A percentile compares a stretch with the other conserved stretches of the same genome.
phyloP scores from a whole-genome alignment of 164 flowering plant species.

The Dillenia suffruticosa region DNA sequence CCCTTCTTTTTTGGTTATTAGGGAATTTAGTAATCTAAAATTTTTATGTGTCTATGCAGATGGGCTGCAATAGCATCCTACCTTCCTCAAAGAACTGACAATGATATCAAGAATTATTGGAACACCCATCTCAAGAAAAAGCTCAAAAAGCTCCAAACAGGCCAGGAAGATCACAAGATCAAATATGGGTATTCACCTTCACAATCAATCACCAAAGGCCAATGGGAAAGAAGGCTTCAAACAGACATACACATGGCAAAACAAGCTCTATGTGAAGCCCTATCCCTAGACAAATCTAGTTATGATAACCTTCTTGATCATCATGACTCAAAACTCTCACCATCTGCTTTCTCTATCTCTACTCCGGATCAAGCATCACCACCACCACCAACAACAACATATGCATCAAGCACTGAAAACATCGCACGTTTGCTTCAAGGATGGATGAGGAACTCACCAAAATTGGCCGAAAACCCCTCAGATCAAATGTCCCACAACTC shows the following conservation, averaged over 20 bases:
- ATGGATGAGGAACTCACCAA: slow-evolving; percentile 52
- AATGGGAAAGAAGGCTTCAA: slow-evolving; percentile 96
- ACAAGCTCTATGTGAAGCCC: slow-evolving; percentile 76
- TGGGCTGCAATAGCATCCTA: slow-evolving; percentile 98
- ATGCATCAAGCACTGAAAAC: slow-evolving; percentile 75
- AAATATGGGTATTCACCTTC: slow-evolving; percentile 30
- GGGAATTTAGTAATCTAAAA: not conserved
- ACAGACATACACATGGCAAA: slow-evolving; percentile 80
- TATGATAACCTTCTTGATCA: no score
- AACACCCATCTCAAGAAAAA: slow-evolving; percentile 85
- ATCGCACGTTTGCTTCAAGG: slow-evolving; percentile 61
- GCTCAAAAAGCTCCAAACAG: slow-evolving; percentile 47
- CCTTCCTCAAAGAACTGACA: slow-evolving; percentile 84
- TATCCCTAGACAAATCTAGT: slow-evolving; percentile 53
- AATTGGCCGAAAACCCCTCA: slow-evolving; percentile 13
- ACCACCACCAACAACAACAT: slow-evolving; percentile 15
- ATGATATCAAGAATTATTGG: slow-evolving; percentile 87
- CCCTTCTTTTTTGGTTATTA: not conserved
- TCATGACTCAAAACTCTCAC: slow-evolving; percentile 10
- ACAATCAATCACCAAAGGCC: slow-evolving; percentile 48
- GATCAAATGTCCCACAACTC: not conserved
- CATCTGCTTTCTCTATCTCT: not conserved
- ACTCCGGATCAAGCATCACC: slow-evolving; percentile 5
- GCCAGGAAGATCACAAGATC: slow-evolving; percentile 17
- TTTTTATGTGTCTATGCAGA: slow-evolving; percentile 29